Base-by-base conservation (phyloP, 2,329 filamentous ascomycete species). In the Talaromyces funiculosus region DNA sequence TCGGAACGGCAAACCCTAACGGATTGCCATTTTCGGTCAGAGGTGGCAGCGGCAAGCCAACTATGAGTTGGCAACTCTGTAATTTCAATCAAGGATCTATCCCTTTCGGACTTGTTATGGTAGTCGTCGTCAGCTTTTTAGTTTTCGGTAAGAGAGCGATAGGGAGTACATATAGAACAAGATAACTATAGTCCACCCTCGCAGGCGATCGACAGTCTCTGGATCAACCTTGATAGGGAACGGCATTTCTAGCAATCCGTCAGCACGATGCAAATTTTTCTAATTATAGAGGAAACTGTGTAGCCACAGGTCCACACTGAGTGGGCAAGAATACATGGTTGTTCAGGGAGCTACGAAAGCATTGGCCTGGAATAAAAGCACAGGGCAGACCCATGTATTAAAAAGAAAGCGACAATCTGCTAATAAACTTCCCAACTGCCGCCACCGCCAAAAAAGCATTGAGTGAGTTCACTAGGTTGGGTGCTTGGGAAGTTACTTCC, bases 351-450 rank as follows among this genome's bases (percentile, higher is more conserved):
- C 37, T 4, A 43, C 10, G 2, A 20, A 57, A 18, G 22, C 26
- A 61, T 61, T 61, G 60, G 60, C 47, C 49, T 37, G 60, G 60
- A 61, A 61, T 55, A 61, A 40, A 47, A 49, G 26, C 20, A 20
- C n/a, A 35, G 29, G 40, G 20, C 29, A 40, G 51, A 40, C 26
- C 51, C 51, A 54, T 26, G 20, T 29, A 18, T 24, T 35, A 40
- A 38, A 40, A 38, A 2, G 33, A 33, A 38, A 54, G 33, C 38
- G 14, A 38, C 20, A 58, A 37, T 40, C 16, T 24, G 35, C 24
- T 24, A 40, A 53, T 59, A 29, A 24, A 53, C 38, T 29, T 31
- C 24, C 8, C 40, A 18, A 31, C 26, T 49, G 60, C 55, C 55
- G 49, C 60, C 60, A 58, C 60, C 47, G 35, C 47, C 29, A 35